Evolutionary conservation across 2,329 filamentous ascomycete genomes (phyloP).

Genomic region (Colletotrichum cordylinicola): DNA sequence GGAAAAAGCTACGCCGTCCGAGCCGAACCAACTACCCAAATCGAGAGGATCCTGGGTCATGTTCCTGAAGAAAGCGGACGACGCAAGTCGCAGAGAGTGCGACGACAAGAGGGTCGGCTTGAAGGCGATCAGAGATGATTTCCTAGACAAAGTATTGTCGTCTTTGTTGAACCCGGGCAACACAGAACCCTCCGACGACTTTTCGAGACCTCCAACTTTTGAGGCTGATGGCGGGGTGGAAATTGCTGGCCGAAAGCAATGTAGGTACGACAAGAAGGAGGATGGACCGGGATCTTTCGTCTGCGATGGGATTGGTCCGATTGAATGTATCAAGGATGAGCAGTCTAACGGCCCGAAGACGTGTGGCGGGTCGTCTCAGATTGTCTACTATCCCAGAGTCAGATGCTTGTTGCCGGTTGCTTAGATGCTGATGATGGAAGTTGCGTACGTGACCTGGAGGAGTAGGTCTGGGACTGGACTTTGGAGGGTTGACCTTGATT

Average conservation of each 20-base stretch:
- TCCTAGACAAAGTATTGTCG: neutral
- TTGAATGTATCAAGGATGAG: neutral
- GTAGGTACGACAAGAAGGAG: neutral
- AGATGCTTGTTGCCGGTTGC: neutral
- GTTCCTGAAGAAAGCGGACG: neutral
- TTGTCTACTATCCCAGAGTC: neutral
- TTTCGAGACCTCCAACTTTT: neutral
- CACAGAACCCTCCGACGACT: neutral
- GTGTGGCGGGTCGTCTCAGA: neutral
- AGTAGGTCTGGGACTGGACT: neutral
- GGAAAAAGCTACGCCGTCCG: neutral
- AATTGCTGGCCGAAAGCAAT: neutral
- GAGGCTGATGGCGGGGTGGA: neutral
- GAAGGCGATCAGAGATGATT: neutral
- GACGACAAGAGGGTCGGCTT: neutral
- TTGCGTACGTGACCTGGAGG: neutral
- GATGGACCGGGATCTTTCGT: neutral
- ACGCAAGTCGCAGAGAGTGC: neutral
- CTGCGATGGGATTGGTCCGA: neutral
- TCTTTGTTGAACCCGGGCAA: neutral
- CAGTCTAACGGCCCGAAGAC: neutral
- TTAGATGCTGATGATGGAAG: neutral
- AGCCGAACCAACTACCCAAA: neutral
- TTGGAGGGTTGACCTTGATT: neutral
- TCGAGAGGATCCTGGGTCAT: neutral